Evolutionary conservation across 1,139 yeast species (phyloP), one percentile per base, ranked within the genome.

Genomic region (Pichia sp.): DNA sequence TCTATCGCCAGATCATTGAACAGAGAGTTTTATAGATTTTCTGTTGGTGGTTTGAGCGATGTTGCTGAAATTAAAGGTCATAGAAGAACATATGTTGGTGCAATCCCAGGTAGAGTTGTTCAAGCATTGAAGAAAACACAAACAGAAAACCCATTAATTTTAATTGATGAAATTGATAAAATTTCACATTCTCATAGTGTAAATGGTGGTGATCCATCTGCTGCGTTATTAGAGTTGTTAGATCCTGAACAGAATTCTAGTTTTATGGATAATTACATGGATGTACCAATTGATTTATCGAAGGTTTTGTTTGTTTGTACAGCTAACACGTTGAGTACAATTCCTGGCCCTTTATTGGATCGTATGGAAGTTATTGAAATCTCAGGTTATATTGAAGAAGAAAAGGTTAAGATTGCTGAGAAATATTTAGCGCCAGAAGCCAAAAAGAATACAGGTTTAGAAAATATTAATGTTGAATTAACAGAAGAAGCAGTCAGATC

Each of bases 11-110:
- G 84, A 55, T 82, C 97, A 0, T 74, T 92, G 55, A 79, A 85
- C 59, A 78, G 97, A 57, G 80, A 86, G 59, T 89, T 90, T 59
- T 87, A 86, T 56, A 76, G 97, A 62, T 86, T 92, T 62, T 89
- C 96, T 33, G 92, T 92, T 61, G 98, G 98, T 64, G 98, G 98
- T 63, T 80, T 90, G 60, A 83, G 87, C 48, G 98, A 92, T 68
- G 97, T 89, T 40, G 94, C 96, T 38, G 97, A 92, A 68, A 89
- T 92, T 51, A 87, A 92, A 63, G 98, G 98, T 55, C 97, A 92
- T 61, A 78, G 97, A 69, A 80, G 97, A 70, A 92, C 98, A 0
- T 92, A 92, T 62, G 90, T 92, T 50, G 97, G 97, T 41, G 95
- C 97, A 9, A 78, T 90, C 58, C 97, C 98, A 4, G 98, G 98